Evolutionary conservation across 139 green algal species (phyloP), one percentile per base, ranked within the genome.

Genomic region (Tetraselmis chui): DNA sequence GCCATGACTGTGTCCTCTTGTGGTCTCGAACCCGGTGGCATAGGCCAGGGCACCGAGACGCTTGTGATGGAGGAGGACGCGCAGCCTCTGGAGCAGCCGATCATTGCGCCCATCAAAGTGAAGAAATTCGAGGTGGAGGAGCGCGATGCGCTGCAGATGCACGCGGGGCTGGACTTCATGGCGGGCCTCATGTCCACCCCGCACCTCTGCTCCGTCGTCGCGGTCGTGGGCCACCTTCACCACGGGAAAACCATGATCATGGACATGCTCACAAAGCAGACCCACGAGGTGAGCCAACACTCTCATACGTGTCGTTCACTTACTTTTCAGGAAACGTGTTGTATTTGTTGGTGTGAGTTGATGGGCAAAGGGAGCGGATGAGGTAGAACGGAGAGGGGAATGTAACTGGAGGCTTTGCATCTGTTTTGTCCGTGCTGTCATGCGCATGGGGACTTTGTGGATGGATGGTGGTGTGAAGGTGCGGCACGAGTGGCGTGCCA

Each of bases 201-300:
- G 28, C 27, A 28, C 28, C 84, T 95, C 0, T 87, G 97, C 29
- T 97, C 97, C 83, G 90, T 99, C 45, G 95, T 93, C 0, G 83
- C 92, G 1, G 76, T 99, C 23, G 90, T 96, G 23, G 97, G 97
- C 23, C 96, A 98, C 82, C 85, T 99, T 79, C 97, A 99, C 88
- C 94, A 98, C 83, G 97, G 97, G 32, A 99, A 99, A 89, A 99
- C 97, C 1, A 88, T 91, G 31, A 28, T 99, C 29, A 94, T 98
- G 92, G 96, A 99, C 90, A 98, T 98, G 95, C 83, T 98, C n/a
- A 92, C 99, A 74, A 92, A 98, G 89, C 92, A 97, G 89, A 98
- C 96, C 29, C 93, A 97, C 79, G 80, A 90, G 30, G 67, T 93
- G 75, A 45, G 23, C n/a, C n/a, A n/a, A n/a, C n/a, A n/a, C n/a